Base-by-base conservation (phyloP, 345 rosid genomes). In the Linum trigynum region DNA sequence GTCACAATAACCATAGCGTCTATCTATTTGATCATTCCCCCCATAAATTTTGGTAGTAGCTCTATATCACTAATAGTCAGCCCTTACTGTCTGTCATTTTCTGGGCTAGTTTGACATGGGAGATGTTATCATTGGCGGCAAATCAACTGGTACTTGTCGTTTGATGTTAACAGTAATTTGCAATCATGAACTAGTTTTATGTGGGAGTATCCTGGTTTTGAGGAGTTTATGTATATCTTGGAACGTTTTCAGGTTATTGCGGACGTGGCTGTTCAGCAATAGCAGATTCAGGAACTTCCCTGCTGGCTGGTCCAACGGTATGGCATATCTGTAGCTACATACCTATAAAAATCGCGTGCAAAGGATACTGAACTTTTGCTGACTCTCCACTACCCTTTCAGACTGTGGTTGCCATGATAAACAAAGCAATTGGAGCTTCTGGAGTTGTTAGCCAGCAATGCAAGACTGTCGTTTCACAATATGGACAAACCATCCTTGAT, bases 301-400 rank as follows among this genome's bases (percentile, higher is more conserved):
- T 75, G 71, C 51, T 75, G 72, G 74, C 74, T 7, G 74, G 78
- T 62, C 78, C 78, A 59, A 63, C 74, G 69, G 78, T 75, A 67
- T 3, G 69, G 58, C 2, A 50, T 43, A 66, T 16, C 32, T 12
- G 57, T n/a, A 23, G 32, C 32, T 11, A 37, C 16, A 3, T 42
- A 63, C 37, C 37, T 42, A 40, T 7, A 39, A 42, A 16, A 12
- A 39, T 11, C 0, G 1, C n/a, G 38, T 16, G 32, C 7, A 57
- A 5, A 57, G 32, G 59, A 16, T 57, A 16, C 59, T 16, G 32
- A 16, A 16, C 36, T 16, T 35, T 23, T 23, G 36, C 59, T 2
- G 0, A 5, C 9, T 57, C 11, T 57, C 2, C 6, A 36, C 12
- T 48, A 1, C 32, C 1, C 62, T 55, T 73, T 15, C 67, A 74